Conservation (phyloP, 768 basidiomycete genomes). For the Solioccasus polychromus region DNA sequence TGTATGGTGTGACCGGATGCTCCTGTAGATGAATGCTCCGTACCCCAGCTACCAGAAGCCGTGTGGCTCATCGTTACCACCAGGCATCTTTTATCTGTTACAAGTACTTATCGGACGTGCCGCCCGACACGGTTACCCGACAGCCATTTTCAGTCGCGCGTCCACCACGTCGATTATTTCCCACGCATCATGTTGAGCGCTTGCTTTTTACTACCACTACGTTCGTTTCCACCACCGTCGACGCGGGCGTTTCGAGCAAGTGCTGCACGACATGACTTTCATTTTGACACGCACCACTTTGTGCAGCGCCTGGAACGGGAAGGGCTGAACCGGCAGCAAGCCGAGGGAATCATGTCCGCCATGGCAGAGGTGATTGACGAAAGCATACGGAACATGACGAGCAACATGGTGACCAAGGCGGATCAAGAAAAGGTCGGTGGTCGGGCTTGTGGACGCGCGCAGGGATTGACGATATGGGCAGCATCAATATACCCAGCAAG, state of each 20-base stretch:
- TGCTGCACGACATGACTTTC: conserved; percentile 47
- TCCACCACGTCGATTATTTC: no score
- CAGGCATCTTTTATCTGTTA: no score
- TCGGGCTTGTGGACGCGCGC: neutral
- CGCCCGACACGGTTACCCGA: no score
- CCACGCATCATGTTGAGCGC: conserved; percentile 23
- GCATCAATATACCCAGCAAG: conserved; percentile 93
- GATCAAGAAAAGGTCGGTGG: conserved; percentile 88
- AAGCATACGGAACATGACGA: conserved; percentile 93
- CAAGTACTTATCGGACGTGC: no score
- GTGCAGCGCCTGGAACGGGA: conserved; percentile 87
- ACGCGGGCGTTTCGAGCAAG: conserved; percentile 31
- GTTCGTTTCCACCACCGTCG: neutral
- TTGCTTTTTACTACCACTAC: conserved; percentile 13
- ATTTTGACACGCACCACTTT: conserved; percentile 96
- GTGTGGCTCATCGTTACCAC: no score
- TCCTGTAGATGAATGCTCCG: no score
- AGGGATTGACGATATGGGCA: conserved; percentile 29
- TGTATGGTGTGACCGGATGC: no score
- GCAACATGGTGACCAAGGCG: conserved; percentile 92
- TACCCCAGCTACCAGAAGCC: no score
- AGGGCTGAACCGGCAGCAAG: conserved; percentile 86
- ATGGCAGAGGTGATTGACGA: conserved; percentile 98
- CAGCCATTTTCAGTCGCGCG: no score
- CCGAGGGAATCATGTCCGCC: conserved; percentile 95